A percentile compares a stretch with the other conserved stretches of the same genome.
Conservation (phyloP, 2,329 filamentous ascomycete species). For the Trichothecium roseum region DNA sequence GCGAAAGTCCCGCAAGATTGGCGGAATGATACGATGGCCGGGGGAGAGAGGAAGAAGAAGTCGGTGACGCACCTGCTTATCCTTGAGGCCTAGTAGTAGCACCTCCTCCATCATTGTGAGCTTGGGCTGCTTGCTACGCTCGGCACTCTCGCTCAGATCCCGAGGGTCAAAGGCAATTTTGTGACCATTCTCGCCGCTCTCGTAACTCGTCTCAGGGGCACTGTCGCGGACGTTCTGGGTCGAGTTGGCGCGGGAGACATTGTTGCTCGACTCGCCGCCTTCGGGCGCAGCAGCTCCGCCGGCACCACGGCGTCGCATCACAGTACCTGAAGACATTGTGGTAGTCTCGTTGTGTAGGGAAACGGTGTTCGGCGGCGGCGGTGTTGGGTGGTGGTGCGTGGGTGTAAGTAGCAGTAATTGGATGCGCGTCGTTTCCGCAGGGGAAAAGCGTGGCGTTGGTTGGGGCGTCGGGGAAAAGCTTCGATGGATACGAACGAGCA, state of each 20-base stretch:
- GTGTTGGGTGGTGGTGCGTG: background rate
- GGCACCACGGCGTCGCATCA: slow-evolving; percentile 60
- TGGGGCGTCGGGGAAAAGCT: no score
- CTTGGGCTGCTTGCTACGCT: slow-evolving; percentile 96
- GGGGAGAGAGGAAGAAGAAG: slow-evolving; percentile 1
- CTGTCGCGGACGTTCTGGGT: slow-evolving; percentile 41
- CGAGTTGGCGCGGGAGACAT: slow-evolving; percentile 47
- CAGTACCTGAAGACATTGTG: slow-evolving; percentile 35
- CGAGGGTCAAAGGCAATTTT: slow-evolving; percentile 97
- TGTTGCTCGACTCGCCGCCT: slow-evolving; percentile 46
- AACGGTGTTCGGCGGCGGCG: no score
- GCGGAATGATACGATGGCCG: no score
- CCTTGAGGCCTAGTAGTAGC: slow-evolving; percentile 86
- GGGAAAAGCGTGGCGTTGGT: no score
- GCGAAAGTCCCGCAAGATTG: background rate
- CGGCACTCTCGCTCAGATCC: slow-evolving; percentile 93
- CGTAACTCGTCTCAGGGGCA: slow-evolving; percentile 72
- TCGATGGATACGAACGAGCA: no score
- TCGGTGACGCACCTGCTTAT: slow-evolving; percentile 72
- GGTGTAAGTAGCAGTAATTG: no score
- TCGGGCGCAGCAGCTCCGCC: slow-evolving; percentile 52
- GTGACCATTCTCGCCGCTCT: slow-evolving; percentile 88
- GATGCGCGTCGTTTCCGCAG: no score
- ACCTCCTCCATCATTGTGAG: slow-evolving; percentile 98
- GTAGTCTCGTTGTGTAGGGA: no score